These are phyloP conservation scores for Aspergillus amoenus DNA, from an alignment of 2,329 filamentous ascomycete species.

Conservation along the genomic window DNA sequence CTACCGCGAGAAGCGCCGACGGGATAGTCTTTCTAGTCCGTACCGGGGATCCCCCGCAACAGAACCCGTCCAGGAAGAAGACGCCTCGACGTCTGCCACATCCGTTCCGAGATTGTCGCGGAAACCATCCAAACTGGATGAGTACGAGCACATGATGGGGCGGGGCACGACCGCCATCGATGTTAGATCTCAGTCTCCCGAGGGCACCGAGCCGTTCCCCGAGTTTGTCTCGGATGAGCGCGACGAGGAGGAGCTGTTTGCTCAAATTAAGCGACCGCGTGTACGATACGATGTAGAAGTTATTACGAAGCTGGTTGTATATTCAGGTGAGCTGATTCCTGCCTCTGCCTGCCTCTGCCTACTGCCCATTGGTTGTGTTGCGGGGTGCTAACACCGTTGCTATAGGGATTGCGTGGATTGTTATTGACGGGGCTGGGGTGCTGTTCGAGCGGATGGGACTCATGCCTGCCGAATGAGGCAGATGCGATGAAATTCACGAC, in stretches of 20 bases:
- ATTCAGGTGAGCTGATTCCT: slow-evolving; percentile 64
- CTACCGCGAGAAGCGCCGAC: slow-evolving; percentile 72
- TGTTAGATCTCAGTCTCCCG: slow-evolving; percentile 29
- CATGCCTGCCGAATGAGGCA: background rate
- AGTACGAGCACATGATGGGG: slow-evolving; percentile 74
- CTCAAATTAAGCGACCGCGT: slow-evolving; percentile 76
- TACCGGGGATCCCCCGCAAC: slow-evolving; percentile 25
- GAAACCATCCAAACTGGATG: slow-evolving; percentile 54
- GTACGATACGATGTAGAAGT: slow-evolving; percentile 98
- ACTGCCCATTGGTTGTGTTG: background rate
- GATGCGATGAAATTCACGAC: background rate
- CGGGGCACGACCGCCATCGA: slow-evolving; percentile 50
- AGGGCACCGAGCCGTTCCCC: slow-evolving; percentile 25
- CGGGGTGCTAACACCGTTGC: slow-evolving; percentile 1
- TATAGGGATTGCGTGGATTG: slow-evolving; percentile 77
- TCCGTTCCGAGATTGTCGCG: slow-evolving; percentile 39
- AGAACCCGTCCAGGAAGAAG: slow-evolving; percentile 24
- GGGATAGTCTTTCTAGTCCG: slow-evolving; percentile 57
- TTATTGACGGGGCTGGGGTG: slow-evolving; percentile 71
- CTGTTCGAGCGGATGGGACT: slow-evolving; percentile 59
- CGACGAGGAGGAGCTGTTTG: slow-evolving; percentile 79
- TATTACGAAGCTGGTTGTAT: slow-evolving; percentile 93
- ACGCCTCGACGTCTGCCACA: slow-evolving; percentile 28
- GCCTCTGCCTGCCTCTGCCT: background rate
- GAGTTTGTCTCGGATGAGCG: slow-evolving; percentile 39